phyloP scores from a whole-genome alignment of 176 grass and related monocot genomes.

The Pharus latifolius region DNA sequence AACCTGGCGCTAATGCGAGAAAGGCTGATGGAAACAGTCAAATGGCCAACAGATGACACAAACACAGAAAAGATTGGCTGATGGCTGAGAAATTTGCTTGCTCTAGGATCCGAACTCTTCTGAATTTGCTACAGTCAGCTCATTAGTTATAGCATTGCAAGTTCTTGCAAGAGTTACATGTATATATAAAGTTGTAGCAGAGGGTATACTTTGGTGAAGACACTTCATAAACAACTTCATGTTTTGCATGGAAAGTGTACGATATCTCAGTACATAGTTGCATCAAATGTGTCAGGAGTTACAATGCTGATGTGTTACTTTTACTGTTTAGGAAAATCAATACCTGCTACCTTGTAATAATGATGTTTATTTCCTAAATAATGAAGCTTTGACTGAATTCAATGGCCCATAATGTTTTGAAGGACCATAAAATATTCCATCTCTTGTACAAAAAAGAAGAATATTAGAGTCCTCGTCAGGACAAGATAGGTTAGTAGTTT shows the following conservation, averaged over 20 bases:
- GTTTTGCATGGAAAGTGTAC: background rate
- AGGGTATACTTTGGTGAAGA: background rate
- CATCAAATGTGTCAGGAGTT: background rate
- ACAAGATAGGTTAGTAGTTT: too few relatives aligned
- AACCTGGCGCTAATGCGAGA: conserved; percentile 48
- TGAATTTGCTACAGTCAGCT: background rate
- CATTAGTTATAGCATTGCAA: background rate
- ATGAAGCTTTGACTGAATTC: background rate
- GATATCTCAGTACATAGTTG: background rate
- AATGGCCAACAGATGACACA: conserved; percentile 68
- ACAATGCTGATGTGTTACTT: background rate
- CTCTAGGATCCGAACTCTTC: background rate
- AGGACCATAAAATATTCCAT: too few relatives aligned
- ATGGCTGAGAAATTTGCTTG: background rate
- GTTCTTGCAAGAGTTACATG: background rate
- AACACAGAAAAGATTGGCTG: conserved; percentile 53
- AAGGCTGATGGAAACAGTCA: conserved; percentile 65
- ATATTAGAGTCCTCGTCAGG: too few relatives aligned
- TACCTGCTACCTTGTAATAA: background rate
- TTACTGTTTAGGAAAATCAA: background rate
- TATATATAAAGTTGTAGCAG: conserved; percentile 7
- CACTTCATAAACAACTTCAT: background rate
- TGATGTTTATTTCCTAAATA: background rate
- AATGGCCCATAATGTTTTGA: too few relatives aligned
- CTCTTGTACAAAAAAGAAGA: too few relatives aligned